Conservation (phyloP, 2,329 filamentous ascomycete genomes). For the Colletotrichum sublineola region DNA sequence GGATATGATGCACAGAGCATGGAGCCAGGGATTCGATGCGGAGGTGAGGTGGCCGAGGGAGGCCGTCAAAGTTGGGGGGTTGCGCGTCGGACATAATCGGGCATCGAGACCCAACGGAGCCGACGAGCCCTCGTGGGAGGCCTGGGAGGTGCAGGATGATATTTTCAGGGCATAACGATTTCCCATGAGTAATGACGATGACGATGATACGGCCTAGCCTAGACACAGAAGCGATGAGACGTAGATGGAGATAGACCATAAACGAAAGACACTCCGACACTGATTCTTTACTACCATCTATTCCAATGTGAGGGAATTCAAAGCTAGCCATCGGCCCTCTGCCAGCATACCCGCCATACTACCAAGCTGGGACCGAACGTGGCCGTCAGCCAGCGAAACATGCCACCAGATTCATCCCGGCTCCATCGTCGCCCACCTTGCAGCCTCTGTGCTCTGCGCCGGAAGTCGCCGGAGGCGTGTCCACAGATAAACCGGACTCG, state of each 20-base stretch:
- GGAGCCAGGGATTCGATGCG: conserved; percentile 51
- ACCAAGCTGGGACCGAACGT: not conserved
- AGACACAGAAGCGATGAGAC: not conserved
- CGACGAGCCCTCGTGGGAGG: conserved; percentile 66
- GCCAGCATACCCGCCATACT: not conserved
- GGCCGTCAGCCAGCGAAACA: not conserved
- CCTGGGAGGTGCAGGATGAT: conserved; percentile 59
- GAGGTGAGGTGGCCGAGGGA: conserved; percentile 56
- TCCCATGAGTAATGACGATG: not conserved
- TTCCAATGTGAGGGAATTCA: not conserved
- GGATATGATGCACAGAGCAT: conserved; percentile 48
- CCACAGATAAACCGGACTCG: no score
- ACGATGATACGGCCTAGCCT: not conserved
- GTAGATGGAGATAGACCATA: not conserved
- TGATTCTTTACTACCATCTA: not conserved
- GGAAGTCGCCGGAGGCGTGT: no score
- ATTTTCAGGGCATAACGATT: conserved; percentile 40
- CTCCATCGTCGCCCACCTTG: no score
- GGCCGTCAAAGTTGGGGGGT: conserved; percentile 54
- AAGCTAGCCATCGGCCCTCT: not conserved
- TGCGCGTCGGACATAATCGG: conserved; percentile 54
- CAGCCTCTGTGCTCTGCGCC: not conserved
- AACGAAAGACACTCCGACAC: not conserved
- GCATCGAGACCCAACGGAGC: conserved; percentile 60
- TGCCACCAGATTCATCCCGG: not conserved